Evolutionary conservation across 2,329 filamentous ascomycete species (phyloP).

Genomic region (Aspergillus unguis): DNA sequence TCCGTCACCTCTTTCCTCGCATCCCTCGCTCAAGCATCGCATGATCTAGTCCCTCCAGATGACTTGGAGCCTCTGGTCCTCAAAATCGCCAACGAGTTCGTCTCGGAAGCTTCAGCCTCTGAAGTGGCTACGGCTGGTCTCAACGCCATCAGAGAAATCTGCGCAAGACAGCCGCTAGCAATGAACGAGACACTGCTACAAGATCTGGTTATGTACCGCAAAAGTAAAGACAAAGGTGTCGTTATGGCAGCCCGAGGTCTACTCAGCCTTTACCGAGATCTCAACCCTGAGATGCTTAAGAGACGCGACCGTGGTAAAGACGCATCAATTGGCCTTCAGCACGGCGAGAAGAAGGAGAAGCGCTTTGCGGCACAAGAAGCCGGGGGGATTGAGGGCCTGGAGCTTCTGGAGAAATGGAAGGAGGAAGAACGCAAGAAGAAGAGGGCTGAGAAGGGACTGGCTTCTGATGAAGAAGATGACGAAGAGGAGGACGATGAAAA

Average conservation of each 20-base stretch:
- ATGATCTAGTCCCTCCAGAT: constrained; percentile 88
- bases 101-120: constrained; percentile 85
- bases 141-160: constrained; percentile 93
- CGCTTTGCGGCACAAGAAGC: constrained; percentile 77
- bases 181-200: constrained; percentile 96
- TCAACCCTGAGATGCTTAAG: constrained; percentile 81
- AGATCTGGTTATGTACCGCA: constrained; percentile 91
- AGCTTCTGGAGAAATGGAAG: constrained; percentile 90
- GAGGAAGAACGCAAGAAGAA: constrained; percentile 78
- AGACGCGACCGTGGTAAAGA: constrained; percentile 90
- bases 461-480: constrained; percentile 58
- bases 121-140: constrained; percentile 90
- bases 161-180: constrained; percentile 85
- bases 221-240: constrained; percentile 98
- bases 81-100: constrained; percentile 98
- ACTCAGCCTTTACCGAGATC: constrained; percentile 84
- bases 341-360: constrained; percentile 70
- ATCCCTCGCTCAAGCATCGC: constrained; percentile 85
- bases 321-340: constrained; percentile 75
- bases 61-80: constrained; percentile 83
- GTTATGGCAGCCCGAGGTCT: constrained; percentile 97
- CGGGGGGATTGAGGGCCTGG: constrained; percentile 86
- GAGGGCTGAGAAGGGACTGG: constrained; percentile 64
- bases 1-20: constrained; percentile 92
- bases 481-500: constrained; percentile 61